Evolutionary conservation across 2,329 filamentous ascomycete species (phyloP), one percentile per base, ranked within the genome.

Genomic region (Curvularia eragrostidis): DNA sequence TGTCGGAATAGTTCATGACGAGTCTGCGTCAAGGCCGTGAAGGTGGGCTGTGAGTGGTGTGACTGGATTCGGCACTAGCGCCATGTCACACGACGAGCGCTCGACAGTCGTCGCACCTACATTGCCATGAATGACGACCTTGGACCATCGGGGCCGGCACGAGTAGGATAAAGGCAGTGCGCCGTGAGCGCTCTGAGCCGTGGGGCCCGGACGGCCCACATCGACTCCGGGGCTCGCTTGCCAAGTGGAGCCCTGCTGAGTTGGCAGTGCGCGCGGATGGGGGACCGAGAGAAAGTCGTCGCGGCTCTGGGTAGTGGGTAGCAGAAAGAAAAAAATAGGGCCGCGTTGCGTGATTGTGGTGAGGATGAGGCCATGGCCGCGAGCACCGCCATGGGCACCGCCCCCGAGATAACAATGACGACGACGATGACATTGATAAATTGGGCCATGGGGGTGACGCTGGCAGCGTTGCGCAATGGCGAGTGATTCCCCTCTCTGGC

Each of bases 61-160:
- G 62, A 81, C 6, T 77, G 74, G 10, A 23, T 18, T 42, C 59
- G 32, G 19, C 34, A 49, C 52, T 43, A 50, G 54, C 44, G 30
- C 44, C 30, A 51, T 32, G 58, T 62, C 48, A 52, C 52, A 63
- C 63, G 54, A 64, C 63, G 56, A 64, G 55, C 52, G 43, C 50
- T 61, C 43, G 51, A 54, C 50, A 58, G 52, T 26, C 41, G 44
- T 38, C 51, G 55, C 52, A 54, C 50, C 28, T 51, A 39, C 54
- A 54, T 19, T 32, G 48, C 32, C 46, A 48, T 23, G 28, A 41
- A 67, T 65, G 65, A 65, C 67, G 66, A 64, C 67, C 62, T 64
- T n/a, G n/a, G 65, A 65, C 54, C 46, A 43, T 41, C 54, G 52
- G 61, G 30, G 38, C 58, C 48, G 60, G 48, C 41, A 66, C 53